These are phyloP conservation scores for Vigna radiata DNA, from an alignment of 306 rosid genomes.

Conservation along the genomic window DNA sequence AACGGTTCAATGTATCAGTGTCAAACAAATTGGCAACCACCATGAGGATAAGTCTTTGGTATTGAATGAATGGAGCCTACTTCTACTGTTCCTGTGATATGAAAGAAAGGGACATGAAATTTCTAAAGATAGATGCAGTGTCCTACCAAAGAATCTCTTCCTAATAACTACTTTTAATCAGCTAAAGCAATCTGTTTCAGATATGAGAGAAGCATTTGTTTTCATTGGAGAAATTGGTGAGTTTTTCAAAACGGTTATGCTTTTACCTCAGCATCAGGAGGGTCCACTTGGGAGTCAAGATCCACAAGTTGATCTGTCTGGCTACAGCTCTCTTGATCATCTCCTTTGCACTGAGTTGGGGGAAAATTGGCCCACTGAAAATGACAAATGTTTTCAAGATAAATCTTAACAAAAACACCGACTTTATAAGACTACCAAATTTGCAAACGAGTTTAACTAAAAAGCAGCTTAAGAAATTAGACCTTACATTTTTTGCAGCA, in stretches of 20 bases:
- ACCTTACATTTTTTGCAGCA: conserved; percentile 83
- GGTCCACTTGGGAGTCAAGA: conserved; percentile 54
- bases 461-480: not conserved
- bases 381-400: conserved; percentile 29
- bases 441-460: conserved; percentile 14
- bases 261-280: conserved; percentile 52
- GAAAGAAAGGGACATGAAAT: conserved; percentile 36
- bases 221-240: conserved; percentile 13
- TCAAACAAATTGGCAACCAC: conserved; percentile 31
- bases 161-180: conserved; percentile 26
- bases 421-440: not conserved
- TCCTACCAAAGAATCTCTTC: conserved; percentile 31
- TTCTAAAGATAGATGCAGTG: conserved; percentile 31
- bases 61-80: conserved; percentile 49
- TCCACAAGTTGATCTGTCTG: conserved; percentile 53
- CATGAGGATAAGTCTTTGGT: conserved; percentile 37
- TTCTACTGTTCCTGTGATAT: conserved; percentile 36
- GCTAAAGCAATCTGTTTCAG: conserved; percentile 6
- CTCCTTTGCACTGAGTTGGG: conserved; percentile 62
- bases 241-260: conserved; percentile 20
- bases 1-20: conserved; percentile 32
- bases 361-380: conserved; percentile 94
- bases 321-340: conserved; percentile 56
- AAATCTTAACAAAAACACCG: not conserved
- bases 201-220: not conserved